Evolutionary conservation across 345 rosid species (phyloP).

Genomic region (Populus simonii): DNA sequence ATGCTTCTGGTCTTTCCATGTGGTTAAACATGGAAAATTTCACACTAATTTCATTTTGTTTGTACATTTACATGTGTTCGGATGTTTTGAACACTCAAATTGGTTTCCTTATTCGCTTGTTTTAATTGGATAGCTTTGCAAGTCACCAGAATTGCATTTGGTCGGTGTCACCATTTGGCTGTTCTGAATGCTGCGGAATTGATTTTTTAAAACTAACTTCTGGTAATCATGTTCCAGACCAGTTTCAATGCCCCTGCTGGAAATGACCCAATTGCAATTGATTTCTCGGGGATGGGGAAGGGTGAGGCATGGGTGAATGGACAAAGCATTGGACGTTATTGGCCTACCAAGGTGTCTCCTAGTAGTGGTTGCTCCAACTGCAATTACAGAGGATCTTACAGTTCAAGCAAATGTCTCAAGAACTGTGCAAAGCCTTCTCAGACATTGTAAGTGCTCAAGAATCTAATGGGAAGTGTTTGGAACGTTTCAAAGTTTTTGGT

Average conservation of each 20-base stretch:
- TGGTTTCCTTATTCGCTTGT: no score
- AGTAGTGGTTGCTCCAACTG: constrained; percentile 64
- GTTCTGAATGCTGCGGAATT: neutral
- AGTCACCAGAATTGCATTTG: no score
- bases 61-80: neutral
- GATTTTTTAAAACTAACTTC: constrained; percentile 7
- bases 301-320: constrained; percentile 98
- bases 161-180: no score
- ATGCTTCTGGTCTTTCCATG: no score
- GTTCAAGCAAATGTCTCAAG: constrained; percentile 70
- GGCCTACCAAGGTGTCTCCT: constrained; percentile 64
- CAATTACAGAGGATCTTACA: constrained; percentile 69
- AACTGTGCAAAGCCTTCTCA: constrained; percentile 90
- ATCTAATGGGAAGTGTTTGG: neutral
- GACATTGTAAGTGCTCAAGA: constrained; percentile 53
- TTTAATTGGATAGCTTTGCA: no score
- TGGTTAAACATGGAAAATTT: neutral
- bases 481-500: neutral
- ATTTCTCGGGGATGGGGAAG: constrained; percentile 87
- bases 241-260: constrained; percentile 68
- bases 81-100: no score
- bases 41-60: neutral
- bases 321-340: constrained; percentile 90
- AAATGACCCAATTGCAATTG: constrained; percentile 66
- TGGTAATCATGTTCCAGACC: constrained; percentile 42